phyloP scores from a whole-genome alignment of 305 asterid genomes.

The Rubia tinctorum region DNA sequence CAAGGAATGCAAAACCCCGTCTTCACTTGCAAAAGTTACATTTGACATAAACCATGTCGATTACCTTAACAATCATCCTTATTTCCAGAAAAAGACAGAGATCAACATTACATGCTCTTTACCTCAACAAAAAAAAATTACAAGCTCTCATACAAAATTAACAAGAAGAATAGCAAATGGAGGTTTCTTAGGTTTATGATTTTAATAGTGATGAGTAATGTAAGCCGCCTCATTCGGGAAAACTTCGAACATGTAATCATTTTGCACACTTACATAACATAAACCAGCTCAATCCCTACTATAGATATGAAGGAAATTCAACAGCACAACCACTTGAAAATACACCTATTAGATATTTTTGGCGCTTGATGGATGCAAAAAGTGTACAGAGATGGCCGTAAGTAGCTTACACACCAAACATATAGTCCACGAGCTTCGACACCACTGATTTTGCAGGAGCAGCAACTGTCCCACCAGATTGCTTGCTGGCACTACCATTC shows the following conservation, averaged over 20 bases:
- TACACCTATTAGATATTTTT: not conserved
- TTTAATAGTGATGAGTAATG: too few relatives aligned
- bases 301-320: not conserved
- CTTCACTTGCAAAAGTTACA: too few relatives aligned
- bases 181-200: not conserved
- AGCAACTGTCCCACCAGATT: constrained; percentile 75
- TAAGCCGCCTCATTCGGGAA: too few relatives aligned
- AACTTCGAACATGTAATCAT: too few relatives aligned
- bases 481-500: constrained; percentile 49
- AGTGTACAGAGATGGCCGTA: not conserved
- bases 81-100: too few relatives aligned
- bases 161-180: not conserved
- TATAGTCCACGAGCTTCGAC: constrained; percentile 80
- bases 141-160: not conserved
- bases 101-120: too few relatives aligned
- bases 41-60: too few relatives aligned
- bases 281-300: not conserved
- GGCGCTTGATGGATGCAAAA: not conserved
- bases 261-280: too few relatives aligned
- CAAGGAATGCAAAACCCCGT: too few relatives aligned
- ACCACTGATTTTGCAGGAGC: constrained; percentile 80
- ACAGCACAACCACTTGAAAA: not conserved
- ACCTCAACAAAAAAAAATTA: not conserved
- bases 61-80: too few relatives aligned
- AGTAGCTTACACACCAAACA: constrained; percentile 69